Evolutionary conservation across 257 asterid species (phyloP).

Genomic region (Solanum chaucha): DNA sequence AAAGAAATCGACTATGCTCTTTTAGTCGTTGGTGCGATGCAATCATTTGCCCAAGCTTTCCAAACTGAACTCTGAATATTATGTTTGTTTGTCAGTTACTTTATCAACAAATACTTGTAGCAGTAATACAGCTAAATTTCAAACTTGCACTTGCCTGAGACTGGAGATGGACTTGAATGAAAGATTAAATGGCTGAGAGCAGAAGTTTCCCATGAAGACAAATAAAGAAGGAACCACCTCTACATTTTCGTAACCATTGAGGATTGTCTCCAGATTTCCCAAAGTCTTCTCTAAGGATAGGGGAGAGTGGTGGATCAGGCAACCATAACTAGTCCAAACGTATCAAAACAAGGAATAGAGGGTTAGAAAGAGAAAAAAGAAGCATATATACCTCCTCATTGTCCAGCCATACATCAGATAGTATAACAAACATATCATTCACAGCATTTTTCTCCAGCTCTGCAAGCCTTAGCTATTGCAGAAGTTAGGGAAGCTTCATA

Average conservation of each 20-base stretch:
- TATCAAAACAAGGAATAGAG: conserved; percentile 2
- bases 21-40: conserved; percentile 65
- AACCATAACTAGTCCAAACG: conserved; percentile 16
- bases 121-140: conserved; percentile 6
- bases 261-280: conserved; percentile 69
- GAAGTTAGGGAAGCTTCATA: conserved; percentile 28
- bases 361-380: conserved; percentile 3
- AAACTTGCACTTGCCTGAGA: conserved; percentile 45
- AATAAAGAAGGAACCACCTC: conserved; percentile 84
- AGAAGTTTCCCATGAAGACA: conserved; percentile 96
- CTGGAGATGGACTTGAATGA: conserved; percentile 71
- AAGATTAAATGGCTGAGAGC: conserved; percentile 85
- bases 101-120: conserved; percentile 1
- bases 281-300: conserved; percentile 70
- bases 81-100: conserved; percentile 4
- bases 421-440: conserved; percentile 90
- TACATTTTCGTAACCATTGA: conserved; percentile 69
- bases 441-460: conserved; percentile 83
- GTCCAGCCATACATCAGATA: conserved; percentile 91
- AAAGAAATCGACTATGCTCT: conserved; percentile 70
- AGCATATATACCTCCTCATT: conserved; percentile 46
- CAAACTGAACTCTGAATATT: conserved; percentile 62
- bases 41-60: conserved; percentile 78
- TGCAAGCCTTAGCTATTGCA: conserved; percentile 54
- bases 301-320: conserved; percentile 22